Conservation (phyloP, 1,139 yeast species). For the Geotrichum histeridarum region DNA sequence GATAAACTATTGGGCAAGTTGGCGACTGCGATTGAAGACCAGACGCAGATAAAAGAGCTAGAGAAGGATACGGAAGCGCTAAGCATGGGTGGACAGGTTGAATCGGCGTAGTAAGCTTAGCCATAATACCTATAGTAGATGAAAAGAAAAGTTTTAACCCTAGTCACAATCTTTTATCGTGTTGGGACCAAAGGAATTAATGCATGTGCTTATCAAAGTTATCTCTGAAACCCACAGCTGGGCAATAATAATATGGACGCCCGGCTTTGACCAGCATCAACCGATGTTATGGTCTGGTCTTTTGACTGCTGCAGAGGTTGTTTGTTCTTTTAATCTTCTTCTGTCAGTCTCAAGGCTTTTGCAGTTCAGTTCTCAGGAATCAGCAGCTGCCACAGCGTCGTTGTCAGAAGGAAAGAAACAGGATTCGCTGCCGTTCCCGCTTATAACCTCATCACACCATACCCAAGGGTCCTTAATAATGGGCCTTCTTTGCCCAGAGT, state of each 20-base stretch:
- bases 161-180: conserved; percentile 8
- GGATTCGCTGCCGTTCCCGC: no score
- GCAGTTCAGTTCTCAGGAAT: no score
- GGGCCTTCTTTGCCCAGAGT: background rate
- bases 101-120: background rate
- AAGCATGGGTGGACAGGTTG: background rate
- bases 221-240: background rate
- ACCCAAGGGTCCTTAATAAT: background rate
- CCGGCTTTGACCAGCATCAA: no score
- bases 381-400: no score
- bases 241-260: no score
- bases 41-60: background rate
- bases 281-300: no score
- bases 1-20: conserved; percentile 21
- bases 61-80: background rate
- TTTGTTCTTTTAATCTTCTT: no score
- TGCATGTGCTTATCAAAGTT: conserved; percentile 3
- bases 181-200: background rate
- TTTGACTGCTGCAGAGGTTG: no score
- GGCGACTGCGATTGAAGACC: conserved; percentile 9
- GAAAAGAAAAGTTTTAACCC: background rate
- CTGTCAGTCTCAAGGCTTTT: no score
- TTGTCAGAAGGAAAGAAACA: no score
- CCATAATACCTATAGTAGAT: no score
- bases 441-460: conserved; percentile 2